phyloP scores from a whole-genome alignment of 2,329 filamentous ascomycete genomes.

The Cryphonectria nitschkei region DNA sequence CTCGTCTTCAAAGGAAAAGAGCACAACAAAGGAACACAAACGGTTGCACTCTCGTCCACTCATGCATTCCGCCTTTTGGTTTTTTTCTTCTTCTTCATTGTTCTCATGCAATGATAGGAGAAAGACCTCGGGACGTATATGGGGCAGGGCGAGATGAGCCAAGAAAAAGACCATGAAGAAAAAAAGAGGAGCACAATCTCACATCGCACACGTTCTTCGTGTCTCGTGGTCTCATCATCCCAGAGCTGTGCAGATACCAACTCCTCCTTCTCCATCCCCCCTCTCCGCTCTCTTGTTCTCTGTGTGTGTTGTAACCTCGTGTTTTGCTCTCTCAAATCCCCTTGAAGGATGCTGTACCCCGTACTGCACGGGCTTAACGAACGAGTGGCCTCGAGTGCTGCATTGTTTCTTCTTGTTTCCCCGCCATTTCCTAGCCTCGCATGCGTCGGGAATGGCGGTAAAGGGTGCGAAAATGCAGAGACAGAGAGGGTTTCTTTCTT shows the following conservation, averaged over 20 bases:
- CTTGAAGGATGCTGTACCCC: conserved; percentile 4
- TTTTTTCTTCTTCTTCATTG: too few relatives aligned
- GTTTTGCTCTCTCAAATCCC: not conserved
- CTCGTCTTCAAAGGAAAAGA: too few relatives aligned
- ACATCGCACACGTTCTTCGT: not conserved
- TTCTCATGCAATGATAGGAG: not conserved
- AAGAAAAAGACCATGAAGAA: not conserved
- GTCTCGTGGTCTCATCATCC: not conserved
- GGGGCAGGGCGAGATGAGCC: not conserved
- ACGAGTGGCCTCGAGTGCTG: not conserved
- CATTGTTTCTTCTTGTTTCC: not conserved
- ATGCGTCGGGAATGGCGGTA: not conserved
- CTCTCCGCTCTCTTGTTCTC: too few relatives aligned
- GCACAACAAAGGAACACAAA: not conserved
- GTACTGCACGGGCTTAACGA: not conserved
- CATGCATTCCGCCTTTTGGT: too few relatives aligned
- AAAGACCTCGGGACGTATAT: not conserved
- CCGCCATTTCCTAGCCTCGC: not conserved
- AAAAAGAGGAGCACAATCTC: not conserved
- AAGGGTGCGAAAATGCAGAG: not conserved
- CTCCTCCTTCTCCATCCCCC: not conserved
- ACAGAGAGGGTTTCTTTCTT: not conserved
- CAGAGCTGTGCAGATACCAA: not conserved
- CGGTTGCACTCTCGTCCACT: not conserved
- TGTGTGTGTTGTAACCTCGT: conserved; percentile 11